Base-by-base conservation (phyloP, 129 eudicot genomes). In the Flaveria robusta region DNA sequence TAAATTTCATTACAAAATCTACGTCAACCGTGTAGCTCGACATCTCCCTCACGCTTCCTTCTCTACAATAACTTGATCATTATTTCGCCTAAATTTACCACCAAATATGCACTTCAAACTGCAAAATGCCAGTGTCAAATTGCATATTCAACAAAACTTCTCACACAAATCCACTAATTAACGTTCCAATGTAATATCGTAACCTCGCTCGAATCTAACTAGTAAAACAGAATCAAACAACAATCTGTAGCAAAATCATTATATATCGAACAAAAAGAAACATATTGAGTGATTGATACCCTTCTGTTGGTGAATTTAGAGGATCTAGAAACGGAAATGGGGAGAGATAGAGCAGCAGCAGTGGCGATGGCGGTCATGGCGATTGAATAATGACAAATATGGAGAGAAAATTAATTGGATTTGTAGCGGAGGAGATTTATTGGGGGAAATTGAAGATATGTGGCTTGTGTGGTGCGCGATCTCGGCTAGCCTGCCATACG, bases 351-450 rank as follows among this genome's bases (percentile, higher is more conserved):
- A 81, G 93, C 93, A 22, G 97, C 86, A 76, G 98, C 89, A 55
- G 99, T 80, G 68, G 97, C 96, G 74, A 89, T 80, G 84, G 97
- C 93, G 81, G 88, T 83, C 98, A 94, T 94, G 84, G 86, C 86
- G 67, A 80, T 19, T 55, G 51, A 37, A 26, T n/a, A 74, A 29
- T 62, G 79, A 75, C 71, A 63, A 42, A n/a, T 24, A 22, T 76
- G 13, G 80, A 46, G 79, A 84, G 85, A 76, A 42, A 81, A 81
- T 39, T 47, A 70, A 34, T 67, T 10, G 34, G 20, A 6, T 19
- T 81, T 84, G 83, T 81, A 42, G 79, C 7, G 84, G 60, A 85
- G 70, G 46, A 60, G 81, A 65, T 70, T 76, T 72, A 20, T 46
- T 49, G 69, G 23, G 15, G 54, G 72, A 75, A 81, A 54, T 81